A percentile compares a stretch with the other conserved stretches of the same genome.
Conservation (phyloP, 768 basidiomycete genomes). For the Boletus subcaerulescens region DNA sequence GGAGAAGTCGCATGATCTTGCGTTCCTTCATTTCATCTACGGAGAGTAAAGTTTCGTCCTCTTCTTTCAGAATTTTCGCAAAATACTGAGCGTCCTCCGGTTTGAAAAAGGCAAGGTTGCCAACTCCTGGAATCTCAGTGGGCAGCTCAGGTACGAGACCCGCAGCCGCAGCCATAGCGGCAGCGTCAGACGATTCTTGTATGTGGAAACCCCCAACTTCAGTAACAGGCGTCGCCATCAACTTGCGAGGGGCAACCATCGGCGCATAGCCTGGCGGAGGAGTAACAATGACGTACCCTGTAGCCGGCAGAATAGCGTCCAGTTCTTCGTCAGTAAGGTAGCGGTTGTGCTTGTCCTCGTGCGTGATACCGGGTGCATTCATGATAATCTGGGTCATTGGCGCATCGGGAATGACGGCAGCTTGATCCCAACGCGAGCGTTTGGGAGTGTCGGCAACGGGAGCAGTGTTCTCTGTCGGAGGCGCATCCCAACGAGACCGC, state of each 20-base stretch:
- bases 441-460: conserved; percentile 68
- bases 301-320: conserved; percentile 79
- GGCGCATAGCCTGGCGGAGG: conserved; percentile 94
- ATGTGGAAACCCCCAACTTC: conserved; percentile 90
- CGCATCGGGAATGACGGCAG: conserved; percentile 66
- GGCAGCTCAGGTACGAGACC: conserved; percentile 92
- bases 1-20: conserved; percentile 95
- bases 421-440: conserved; percentile 96
- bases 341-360: conserved; percentile 95
- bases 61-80: conserved; percentile 91
- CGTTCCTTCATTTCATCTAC: conserved; percentile 99
- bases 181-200: conserved; percentile 91
- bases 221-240: conserved; percentile 53
- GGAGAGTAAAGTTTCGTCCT: conserved; percentile 88
- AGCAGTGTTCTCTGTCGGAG: conserved; percentile 63
- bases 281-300: conserved; percentile 88
- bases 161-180: conserved; percentile 83
- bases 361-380: conserved; percentile 79
- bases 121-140: conserved; percentile 97
- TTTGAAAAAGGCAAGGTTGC: conserved; percentile 97
- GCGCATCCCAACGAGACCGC: conserved; percentile 94
- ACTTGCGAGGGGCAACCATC: conserved; percentile 59
- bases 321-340: conserved; percentile 95
- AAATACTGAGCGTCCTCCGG: conserved; percentile 98
- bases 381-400: conserved; percentile 82